These are phyloP conservation scores for Knufia petricola DNA, from an alignment of 2,329 filamentous ascomycete species.

Conservation along the genomic window DNA sequence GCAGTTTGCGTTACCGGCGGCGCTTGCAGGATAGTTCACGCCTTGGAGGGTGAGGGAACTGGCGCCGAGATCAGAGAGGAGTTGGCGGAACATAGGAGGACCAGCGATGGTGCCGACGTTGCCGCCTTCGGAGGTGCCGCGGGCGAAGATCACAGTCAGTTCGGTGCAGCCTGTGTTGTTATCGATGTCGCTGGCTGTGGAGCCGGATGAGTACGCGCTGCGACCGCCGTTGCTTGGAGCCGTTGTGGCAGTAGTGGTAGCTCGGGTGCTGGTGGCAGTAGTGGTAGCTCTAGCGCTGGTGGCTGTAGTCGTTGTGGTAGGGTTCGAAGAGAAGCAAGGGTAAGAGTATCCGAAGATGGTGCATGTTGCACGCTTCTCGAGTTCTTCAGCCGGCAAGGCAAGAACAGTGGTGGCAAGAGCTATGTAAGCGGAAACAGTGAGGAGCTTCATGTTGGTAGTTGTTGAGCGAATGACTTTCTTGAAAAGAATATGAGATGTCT, in stretches of 20 bases:
- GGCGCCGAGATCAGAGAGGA: constrained; percentile 35
- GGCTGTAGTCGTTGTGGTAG: too few species aligned
- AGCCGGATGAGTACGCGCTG: constrained; percentile 16
- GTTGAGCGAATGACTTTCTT: too few species aligned
- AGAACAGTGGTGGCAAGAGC: neutral
- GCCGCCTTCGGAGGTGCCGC: constrained; percentile 44
- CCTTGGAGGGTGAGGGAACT: constrained; percentile 38
- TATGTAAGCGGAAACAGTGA: neutral
- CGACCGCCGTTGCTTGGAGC: neutral
- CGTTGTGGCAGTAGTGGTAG: too few species aligned
- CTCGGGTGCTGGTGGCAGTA: too few species aligned
- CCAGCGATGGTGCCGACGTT: constrained; percentile 44
- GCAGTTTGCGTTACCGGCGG: constrained; percentile 26
- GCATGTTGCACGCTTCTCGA: neutral
- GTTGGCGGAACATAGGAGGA: constrained; percentile 41
- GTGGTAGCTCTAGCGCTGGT: too few species aligned
- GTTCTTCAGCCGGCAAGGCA: neutral
- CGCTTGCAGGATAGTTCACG: constrained; percentile 15
- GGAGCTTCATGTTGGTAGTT: neutral
- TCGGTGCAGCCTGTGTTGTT: constrained; percentile 34
- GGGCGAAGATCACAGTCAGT: constrained; percentile 47
- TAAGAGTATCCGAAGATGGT: neutral
- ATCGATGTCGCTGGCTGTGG: constrained; percentile 32
- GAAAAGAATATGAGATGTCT: too few species aligned
- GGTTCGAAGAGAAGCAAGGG: neutral